Percentiles rank a stretch among this genome's conserved stretches.
These are phyloP conservation scores for Pseudodiploospora longispora DNA, from an alignment of 2,329 filamentous ascomycete genomes.

Conservation along the genomic window DNA sequence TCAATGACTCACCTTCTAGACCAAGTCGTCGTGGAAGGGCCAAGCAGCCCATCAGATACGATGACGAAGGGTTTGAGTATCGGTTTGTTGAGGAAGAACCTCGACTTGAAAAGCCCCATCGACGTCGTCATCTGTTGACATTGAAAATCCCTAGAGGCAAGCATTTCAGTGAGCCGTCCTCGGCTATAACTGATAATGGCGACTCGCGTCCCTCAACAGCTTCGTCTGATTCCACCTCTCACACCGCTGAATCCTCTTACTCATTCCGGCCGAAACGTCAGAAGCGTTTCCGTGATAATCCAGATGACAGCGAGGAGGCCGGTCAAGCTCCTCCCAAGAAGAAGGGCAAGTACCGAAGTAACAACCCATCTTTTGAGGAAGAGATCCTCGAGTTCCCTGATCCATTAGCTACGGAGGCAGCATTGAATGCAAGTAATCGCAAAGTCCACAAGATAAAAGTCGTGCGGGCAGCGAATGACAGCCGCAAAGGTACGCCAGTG, in stretches of 20 bases:
- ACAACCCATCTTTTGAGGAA: slow-evolving; percentile 6
- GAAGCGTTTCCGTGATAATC: slow-evolving; percentile 44
- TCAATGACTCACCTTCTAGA: slow-evolving; percentile 10
- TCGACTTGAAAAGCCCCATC: slow-evolving; percentile 19
- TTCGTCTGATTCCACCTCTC: slow-evolving; percentile 42
- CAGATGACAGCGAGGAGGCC: slow-evolving; percentile 31
- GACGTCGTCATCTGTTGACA: slow-evolving; percentile 25
- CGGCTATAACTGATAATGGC: slow-evolving; percentile 31
- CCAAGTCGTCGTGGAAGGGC: slow-evolving; percentile 17
- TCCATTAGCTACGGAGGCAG: slow-evolving; percentile 12
- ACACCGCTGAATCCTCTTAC: slow-evolving; percentile 42
- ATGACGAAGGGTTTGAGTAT: slow-evolving; percentile 18
- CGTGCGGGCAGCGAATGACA: slow-evolving; percentile 19
- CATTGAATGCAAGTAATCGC: slow-evolving; percentile 15
- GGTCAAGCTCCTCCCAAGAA: slow-evolving; percentile 32
- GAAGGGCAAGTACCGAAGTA: slow-evolving; percentile 21
- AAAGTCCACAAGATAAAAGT: slow-evolving; percentile 33
- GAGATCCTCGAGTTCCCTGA: slow-evolving; percentile 4
- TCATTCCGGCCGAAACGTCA: slow-evolving; percentile 48
- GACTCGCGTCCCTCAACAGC: slow-evolving; percentile 45
- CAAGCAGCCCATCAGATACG: slow-evolving; percentile 18
- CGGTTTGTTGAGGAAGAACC: slow-evolving; percentile 17
- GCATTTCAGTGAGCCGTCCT: slow-evolving; percentile 30
- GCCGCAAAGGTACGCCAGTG: slow-evolving; percentile 23
- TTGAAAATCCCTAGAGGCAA: slow-evolving; percentile 34